Evolutionary conservation across 352 stramenopile genomes (phyloP).

Genomic region (Pythium monospermum): DNA sequence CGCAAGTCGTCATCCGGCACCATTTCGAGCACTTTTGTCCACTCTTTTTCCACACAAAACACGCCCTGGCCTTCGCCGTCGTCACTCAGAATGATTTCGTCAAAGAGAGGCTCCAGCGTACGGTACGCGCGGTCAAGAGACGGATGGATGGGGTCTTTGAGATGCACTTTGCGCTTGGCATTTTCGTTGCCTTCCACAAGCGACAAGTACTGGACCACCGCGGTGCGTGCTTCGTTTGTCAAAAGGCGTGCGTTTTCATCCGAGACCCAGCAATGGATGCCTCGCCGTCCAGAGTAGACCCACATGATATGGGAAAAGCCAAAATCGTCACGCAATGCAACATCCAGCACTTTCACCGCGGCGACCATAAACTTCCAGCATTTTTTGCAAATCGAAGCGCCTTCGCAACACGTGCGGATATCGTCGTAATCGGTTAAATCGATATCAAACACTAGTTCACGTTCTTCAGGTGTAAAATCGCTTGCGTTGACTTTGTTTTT

Average conservation of each 20-base stretch:
- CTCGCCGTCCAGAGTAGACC: conserved; percentile 98
- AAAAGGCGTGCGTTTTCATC: conserved; percentile 92
- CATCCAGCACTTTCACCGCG: conserved; percentile 94
- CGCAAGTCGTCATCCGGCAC: conserved; percentile 89
- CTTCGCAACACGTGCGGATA: conserved; percentile 94
- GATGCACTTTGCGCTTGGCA: conserved; percentile 85
- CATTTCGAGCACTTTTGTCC: conserved; percentile 90
- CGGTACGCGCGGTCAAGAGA: conserved; percentile 92
- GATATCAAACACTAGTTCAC: conserved; percentile 99
- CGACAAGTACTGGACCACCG: conserved; percentile 96
- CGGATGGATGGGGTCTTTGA: conserved; percentile 91
- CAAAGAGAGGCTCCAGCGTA: conserved; percentile 94
- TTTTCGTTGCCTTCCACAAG: conserved; percentile 91
- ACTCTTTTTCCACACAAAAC: conserved; percentile 84
- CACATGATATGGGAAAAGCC: conserved; percentile 97
- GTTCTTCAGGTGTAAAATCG: conserved; percentile 90
- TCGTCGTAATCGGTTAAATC: conserved; percentile 99
- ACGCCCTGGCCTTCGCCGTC: conserved; percentile 91
- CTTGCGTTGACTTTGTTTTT: conserved; percentile 82
- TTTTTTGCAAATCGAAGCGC: conserved; percentile 86
- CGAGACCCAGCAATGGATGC: conserved; percentile 99
- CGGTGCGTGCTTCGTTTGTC: conserved; percentile 94
- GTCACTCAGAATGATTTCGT: conserved; percentile 87
- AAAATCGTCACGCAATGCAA: conserved; percentile 94
- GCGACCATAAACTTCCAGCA: conserved; percentile 99